Percentiles rank a stretch among this genome's conserved stretches.
Evolutionary conservation across 306 rosid species (phyloP).

Genomic region (Malus orientalis): DNA sequence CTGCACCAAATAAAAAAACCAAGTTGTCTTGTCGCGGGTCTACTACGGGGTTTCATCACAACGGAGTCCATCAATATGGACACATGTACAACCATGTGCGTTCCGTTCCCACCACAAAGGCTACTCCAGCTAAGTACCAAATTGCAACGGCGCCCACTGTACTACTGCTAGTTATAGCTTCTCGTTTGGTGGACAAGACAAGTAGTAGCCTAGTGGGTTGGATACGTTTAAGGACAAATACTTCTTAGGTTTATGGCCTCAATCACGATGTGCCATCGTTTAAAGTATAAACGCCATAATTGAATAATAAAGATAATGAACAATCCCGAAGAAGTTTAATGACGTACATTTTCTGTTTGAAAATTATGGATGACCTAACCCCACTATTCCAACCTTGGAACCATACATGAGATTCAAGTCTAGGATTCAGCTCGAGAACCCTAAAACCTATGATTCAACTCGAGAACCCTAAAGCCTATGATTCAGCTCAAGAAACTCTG

Average conservation of each 20-base stretch:
- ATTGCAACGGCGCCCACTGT: neutral
- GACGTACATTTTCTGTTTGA: too few species aligned
- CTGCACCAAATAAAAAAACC: neutral
- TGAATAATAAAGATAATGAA: too few species aligned
- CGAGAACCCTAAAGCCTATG: too few species aligned
- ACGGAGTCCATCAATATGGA: neutral
- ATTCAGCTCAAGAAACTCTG: too few species aligned
- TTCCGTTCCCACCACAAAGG: conserved; percentile 42
- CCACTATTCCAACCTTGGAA: too few species aligned
- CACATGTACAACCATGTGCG: conserved; percentile 52
- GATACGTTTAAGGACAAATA: neutral
- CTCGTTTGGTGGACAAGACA: neutral
- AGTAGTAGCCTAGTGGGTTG: neutral
- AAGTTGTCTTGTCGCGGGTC: neutral
- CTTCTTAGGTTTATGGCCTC: neutral
- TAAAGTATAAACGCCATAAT: too few species aligned
- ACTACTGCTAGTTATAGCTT: neutral
- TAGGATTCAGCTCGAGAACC: too few species aligned
- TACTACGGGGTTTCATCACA: neutral
- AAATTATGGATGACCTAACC: too few species aligned
- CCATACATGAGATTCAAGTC: too few species aligned
- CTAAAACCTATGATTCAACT: too few species aligned
- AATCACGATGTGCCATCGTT: too few species aligned
- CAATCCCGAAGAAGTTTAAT: too few species aligned
- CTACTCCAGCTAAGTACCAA: neutral